A percentile compares a stretch with the other conserved stretches of the same genome.
phyloP scores from a whole-genome alignment of 495 filamentous ascomycete genomes.

The Arthonia radiata region DNA sequence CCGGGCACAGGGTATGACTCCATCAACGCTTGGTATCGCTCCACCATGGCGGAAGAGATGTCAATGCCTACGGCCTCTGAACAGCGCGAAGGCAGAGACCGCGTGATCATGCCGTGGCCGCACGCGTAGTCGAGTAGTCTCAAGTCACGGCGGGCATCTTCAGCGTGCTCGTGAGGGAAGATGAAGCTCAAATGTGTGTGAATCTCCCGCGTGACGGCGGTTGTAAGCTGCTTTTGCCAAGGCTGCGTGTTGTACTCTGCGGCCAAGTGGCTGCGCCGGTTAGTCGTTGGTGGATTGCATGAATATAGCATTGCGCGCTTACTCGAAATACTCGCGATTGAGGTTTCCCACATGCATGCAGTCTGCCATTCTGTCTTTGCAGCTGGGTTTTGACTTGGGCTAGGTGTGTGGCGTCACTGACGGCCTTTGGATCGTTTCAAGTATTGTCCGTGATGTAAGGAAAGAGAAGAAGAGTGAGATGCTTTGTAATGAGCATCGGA shows the following conservation, averaged over 20 bases:
- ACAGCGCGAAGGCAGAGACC: background rate
- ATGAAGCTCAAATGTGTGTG: slow-evolving; percentile 32
- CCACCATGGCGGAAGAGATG: slow-evolving; percentile 40
- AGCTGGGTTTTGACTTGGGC: too few species aligned
- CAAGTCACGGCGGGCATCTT: slow-evolving; percentile 15
- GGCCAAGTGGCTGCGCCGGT: slow-evolving; percentile 18
- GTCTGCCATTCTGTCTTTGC: slow-evolving; percentile 14
- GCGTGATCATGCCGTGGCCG: slow-evolving; percentile 29
- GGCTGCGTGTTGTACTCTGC: slow-evolving; percentile 18
- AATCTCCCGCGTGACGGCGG: slow-evolving; percentile 20
- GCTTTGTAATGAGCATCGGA: too few species aligned
- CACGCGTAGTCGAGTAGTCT: slow-evolving; percentile 53
- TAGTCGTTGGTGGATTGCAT: slow-evolving; percentile 2
- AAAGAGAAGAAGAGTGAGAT: too few species aligned
- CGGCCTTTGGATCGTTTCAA: too few species aligned
- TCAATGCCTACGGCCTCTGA: slow-evolving; percentile 26
- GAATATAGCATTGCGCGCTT: slow-evolving; percentile 5
- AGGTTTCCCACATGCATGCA: slow-evolving; percentile 24
- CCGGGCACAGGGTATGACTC: slow-evolving; percentile 21
- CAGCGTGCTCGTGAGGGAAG: slow-evolving; percentile 27
- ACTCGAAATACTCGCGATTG: slow-evolving; percentile 32
- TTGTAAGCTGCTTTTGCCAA: slow-evolving; percentile 16
- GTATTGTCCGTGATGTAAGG: too few species aligned
- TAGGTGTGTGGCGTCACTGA: too few species aligned
- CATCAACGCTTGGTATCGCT: slow-evolving; percentile 16